Percentiles rank a stretch among this genome's conserved stretches.
Conservation (phyloP, 2,329 filamentous ascomycete genomes). For the Fusarium pseudograminearum region DNA sequence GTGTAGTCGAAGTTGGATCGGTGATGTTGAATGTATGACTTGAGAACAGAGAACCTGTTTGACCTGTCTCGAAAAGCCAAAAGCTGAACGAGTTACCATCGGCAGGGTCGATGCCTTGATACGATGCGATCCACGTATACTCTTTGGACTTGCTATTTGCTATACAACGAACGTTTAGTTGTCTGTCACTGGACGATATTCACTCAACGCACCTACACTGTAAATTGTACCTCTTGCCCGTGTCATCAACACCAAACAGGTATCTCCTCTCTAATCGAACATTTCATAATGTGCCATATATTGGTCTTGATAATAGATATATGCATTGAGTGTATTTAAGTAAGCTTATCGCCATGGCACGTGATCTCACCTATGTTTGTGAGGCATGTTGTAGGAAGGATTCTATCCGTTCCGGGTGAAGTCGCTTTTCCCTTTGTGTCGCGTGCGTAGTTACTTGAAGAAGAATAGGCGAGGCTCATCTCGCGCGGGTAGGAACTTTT, state of each 20-base stretch:
- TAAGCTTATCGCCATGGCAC: too few species aligned
- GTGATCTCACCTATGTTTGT: background rate
- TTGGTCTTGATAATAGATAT: background rate
- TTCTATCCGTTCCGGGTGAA: background rate
- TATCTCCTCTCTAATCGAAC: too few species aligned
- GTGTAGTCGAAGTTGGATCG: background rate
- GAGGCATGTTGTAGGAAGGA: background rate
- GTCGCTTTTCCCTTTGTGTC: background rate
- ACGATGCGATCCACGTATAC: constrained; percentile 10
- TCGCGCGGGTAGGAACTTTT: background rate
- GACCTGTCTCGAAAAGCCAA: constrained; percentile 6
- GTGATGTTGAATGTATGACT: constrained; percentile 21
- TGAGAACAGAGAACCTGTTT: background rate
- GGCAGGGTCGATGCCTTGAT: constrained; percentile 10
- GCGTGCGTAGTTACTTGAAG: background rate
- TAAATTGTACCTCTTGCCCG: background rate
- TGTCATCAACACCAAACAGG: constrained; percentile 4
- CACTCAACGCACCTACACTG: background rate
- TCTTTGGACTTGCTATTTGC: constrained; percentile 18
- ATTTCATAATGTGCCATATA: too few species aligned
- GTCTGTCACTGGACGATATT: fast-evolving
- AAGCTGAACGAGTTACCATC: constrained; percentile 10
- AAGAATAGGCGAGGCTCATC: background rate
- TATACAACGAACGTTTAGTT: background rate
- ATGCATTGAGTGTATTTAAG: background rate